phyloP scores from a whole-genome alignment of 495 filamentous ascomycete species.

The Astrothelium macrocarpum region DNA sequence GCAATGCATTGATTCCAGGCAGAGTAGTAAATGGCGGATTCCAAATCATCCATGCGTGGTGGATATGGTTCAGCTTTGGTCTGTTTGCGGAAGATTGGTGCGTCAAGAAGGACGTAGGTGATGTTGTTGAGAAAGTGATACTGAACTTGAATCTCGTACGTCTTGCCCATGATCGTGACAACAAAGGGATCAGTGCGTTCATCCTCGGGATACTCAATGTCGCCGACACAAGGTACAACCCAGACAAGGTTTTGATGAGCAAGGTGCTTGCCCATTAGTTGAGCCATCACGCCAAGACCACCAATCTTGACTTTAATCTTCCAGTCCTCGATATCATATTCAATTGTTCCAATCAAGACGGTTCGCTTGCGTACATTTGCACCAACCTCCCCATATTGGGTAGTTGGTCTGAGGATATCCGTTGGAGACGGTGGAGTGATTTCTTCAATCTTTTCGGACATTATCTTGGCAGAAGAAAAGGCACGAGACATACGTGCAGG shows the following conservation, averaged over 20 bases:
- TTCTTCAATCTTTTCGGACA: background rate
- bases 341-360: slow-evolving; percentile 61
- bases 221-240: slow-evolving; percentile 69
- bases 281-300: slow-evolving; percentile 56
- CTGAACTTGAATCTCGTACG: slow-evolving; percentile 55
- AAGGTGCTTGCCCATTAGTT: slow-evolving; percentile 62
- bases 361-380: slow-evolving; percentile 35
- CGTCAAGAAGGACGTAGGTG: slow-evolving; percentile 62
- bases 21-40: slow-evolving; percentile 62
- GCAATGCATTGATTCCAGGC: slow-evolving; percentile 69
- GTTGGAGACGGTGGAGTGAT: background rate
- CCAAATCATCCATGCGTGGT: slow-evolving; percentile 64
- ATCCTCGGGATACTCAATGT: slow-evolving; percentile 55
- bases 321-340: slow-evolving; percentile 67
- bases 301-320: slow-evolving; percentile 66
- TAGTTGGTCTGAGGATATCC: background rate
- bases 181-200: slow-evolving; percentile 52
- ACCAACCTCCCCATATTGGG: background rate
- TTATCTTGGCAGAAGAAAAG: background rate
- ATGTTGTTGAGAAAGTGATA: slow-evolving; percentile 59
- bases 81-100: slow-evolving; percentile 61
- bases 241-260: slow-evolving; percentile 60
- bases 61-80: slow-evolving; percentile 59
- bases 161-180: slow-evolving; percentile 54
- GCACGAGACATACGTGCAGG: background rate